These are phyloP conservation scores for Cladophialophora yegresii DNA, from an alignment of 2,329 filamentous ascomycete genomes.

Conservation along the genomic window DNA sequence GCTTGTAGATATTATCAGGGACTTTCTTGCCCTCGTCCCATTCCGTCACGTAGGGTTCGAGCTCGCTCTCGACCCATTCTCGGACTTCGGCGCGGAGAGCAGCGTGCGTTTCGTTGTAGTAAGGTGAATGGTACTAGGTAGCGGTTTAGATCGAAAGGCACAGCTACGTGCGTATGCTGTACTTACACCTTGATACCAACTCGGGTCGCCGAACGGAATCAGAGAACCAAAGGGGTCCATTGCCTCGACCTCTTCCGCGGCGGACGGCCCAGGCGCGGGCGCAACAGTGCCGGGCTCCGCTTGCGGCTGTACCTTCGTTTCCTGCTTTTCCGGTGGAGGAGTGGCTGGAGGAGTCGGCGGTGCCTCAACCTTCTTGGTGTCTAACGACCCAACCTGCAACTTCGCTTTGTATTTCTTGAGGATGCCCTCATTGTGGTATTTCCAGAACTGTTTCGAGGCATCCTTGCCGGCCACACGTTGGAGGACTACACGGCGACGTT, in stretches of 20 bases:
- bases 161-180: not conserved
- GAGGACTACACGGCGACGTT: conserved; percentile 53
- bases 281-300: conserved; percentile 60
- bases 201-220: conserved; percentile 88
- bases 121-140: conserved; percentile 83
- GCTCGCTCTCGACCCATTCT: conserved; percentile 83
- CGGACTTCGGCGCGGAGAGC: conserved; percentile 88
- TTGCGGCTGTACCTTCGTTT: conserved; percentile 58
- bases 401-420: conserved; percentile 64
- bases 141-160: conserved; percentile 6
- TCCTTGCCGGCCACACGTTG: conserved; percentile 67
- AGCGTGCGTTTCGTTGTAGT: conserved; percentile 92
- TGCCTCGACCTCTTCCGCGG: conserved; percentile 63
- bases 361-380: conserved; percentile 72
- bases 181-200: conserved; percentile 90
- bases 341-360: conserved; percentile 54
- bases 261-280: conserved; percentile 46
- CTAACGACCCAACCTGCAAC: conserved; percentile 70
- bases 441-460: conserved; percentile 69
- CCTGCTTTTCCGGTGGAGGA: conserved; percentile 50
- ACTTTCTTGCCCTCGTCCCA: conserved; percentile 97
- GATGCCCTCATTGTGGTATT: conserved; percentile 63
- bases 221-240: conserved; percentile 82
- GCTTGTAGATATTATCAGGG: conserved; percentile 85
- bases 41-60: conserved; percentile 89